Evolutionary conservation across 176 grass and related monocot species (phyloP).

Genomic region (Avena atlantica): DNA sequence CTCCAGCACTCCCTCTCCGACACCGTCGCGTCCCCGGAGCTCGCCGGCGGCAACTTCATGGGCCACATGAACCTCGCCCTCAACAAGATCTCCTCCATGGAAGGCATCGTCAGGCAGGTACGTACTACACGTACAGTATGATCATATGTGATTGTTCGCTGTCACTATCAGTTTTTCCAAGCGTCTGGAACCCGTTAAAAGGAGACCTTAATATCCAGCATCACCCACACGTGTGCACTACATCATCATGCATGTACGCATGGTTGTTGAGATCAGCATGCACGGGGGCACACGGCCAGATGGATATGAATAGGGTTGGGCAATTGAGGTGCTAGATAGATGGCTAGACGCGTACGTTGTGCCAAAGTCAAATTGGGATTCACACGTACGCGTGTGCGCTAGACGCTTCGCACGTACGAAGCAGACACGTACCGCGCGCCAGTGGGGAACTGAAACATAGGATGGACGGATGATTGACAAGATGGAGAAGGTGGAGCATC

Average conservation of each 20-base stretch:
- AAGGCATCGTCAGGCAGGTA: conserved; percentile 70
- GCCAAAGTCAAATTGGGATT: conserved; percentile 4
- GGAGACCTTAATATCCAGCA: not conserved
- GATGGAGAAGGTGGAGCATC: conserved; percentile 24
- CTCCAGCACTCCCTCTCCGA: conserved; percentile 58
- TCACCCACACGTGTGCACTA: not conserved
- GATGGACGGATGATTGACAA: not conserved
- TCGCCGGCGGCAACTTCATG: conserved; percentile 55
- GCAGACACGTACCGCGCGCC: not conserved
- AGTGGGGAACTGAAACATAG: conserved; percentile 2
- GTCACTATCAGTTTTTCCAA: not conserved
- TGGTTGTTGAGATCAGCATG: conserved; percentile 27
- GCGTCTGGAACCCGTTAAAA: not conserved
- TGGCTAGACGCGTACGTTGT: conserved; percentile 3
- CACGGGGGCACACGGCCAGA: not conserved
- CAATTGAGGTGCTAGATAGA: not conserved
- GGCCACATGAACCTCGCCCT: conserved; percentile 60
- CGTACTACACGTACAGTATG: not conserved
- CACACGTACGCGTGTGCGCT: conserved; percentile 8
- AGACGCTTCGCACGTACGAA: not conserved
- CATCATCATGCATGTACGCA: conserved; percentile 9
- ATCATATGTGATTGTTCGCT: not conserved
- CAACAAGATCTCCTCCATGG: conserved; percentile 60
- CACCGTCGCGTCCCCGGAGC: conserved; percentile 49
- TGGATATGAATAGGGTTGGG: not conserved